Evolutionary conservation across 164 flowering plant genomes (phyloP), one percentile per base, ranked within the genome.

Genomic region (Houttuynia cordata): DNA sequence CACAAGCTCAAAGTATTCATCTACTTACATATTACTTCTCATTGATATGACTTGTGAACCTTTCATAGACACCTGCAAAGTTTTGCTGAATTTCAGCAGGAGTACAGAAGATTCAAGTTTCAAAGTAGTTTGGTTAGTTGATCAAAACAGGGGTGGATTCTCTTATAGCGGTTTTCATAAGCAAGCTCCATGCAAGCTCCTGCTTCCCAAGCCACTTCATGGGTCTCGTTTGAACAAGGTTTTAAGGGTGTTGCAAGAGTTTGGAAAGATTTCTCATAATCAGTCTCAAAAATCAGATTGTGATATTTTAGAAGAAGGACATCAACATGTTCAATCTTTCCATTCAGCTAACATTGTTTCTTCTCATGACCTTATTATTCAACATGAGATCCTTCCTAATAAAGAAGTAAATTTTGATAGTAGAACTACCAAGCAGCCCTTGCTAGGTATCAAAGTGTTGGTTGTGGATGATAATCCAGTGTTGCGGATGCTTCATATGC

Each of bases 381-480:
- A 15, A 25, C 19, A 60, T 0, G 30, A 3, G 3, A 39, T 37
- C 51, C 24, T 15, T 13, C 17, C n/a, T 13, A 0, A 9, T n/a
- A 22, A 39, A 10, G n/a, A 21, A 21, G 14, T 6, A 25, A 50
- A 41, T 8, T 12, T 0, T 17, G 41, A 30, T 7, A 24, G 23
- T 24, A 19, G 10, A 17, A n/a, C 23, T 24, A 39, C n/a, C n/a
- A n/a, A n/a, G n/a, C n/a, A 23, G 42, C 74, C 71, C 12, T 63
- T 83, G 65, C 37, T 24, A 15, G 96, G 93, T 45, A 78, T 78
- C 65, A 81, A 62, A 47, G 34, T 91, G 10, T 73, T 87, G 76
- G 68, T 87, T 37, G 91, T 65, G 8, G 97, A 90, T 15, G 96
- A 84, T 69, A 40, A 39, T 57, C 0, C 2, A 0, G 13, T 78